These are phyloP conservation scores for Chrysopogon serrulatus DNA, from an alignment of 176 grass and related monocot genomes.

Conservation along the genomic window DNA sequence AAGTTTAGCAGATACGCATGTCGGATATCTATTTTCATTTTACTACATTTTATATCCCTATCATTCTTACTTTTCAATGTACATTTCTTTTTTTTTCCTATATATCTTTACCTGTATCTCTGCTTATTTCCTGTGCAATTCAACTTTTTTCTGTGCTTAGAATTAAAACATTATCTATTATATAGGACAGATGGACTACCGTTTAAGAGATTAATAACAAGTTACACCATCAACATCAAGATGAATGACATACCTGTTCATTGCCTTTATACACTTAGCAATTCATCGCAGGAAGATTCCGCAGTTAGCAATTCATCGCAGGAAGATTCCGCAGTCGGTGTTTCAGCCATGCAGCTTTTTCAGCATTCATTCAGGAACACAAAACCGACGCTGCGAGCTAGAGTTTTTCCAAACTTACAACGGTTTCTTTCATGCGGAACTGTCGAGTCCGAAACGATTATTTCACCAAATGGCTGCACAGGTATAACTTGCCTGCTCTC, in stretches of 20 bases:
- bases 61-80: too few relatives aligned
- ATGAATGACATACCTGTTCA: background rate
- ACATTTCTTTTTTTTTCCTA: too few relatives aligned
- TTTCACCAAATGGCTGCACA: conserved; percentile 32
- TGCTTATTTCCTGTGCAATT: too few relatives aligned
- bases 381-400: background rate
- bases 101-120: too few relatives aligned
- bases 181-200: too few relatives aligned
- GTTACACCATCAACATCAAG: background rate
- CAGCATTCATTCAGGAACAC: background rate
- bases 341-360: background rate
- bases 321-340: background rate
- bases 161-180: too few relatives aligned
- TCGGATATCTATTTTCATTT: too few relatives aligned
- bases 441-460: conserved; percentile 21
- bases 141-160: too few relatives aligned
- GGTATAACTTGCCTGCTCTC: conserved; percentile 6
- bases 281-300: background rate
- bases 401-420: background rate
- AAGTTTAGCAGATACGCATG: too few relatives aligned
- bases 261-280: background rate
- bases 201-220: too few relatives aligned
- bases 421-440: conserved; percentile 9
- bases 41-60: too few relatives aligned
- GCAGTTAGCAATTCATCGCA: background rate